Evolutionary conservation across 257 asterid species (phyloP).

Genomic region (Orobanche coerulescens): DNA sequence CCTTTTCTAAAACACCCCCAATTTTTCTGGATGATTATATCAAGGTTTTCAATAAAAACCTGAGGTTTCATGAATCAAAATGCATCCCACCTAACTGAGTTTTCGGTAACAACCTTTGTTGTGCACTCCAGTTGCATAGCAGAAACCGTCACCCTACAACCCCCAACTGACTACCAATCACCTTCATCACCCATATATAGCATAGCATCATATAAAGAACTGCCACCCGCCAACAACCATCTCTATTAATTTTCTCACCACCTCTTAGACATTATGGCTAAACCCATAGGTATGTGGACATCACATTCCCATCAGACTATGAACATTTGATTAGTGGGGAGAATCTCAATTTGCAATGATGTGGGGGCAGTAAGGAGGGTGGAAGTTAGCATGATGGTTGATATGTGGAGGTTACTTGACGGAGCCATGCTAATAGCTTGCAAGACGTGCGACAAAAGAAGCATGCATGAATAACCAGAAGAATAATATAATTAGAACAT

Average conservation of each 20-base stretch:
- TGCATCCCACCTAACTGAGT: no score
- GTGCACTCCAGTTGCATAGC: no score
- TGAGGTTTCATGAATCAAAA: no score
- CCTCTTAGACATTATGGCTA: neutral
- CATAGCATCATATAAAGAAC: neutral
- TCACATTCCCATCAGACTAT: neutral
- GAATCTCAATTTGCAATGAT: neutral
- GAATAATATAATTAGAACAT: neutral
- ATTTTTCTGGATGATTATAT: no score
- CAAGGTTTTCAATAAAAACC: no score
- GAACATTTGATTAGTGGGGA: conserved; percentile 5
- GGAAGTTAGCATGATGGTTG: neutral
- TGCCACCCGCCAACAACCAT: neutral
- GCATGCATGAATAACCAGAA: conserved; percentile 1
- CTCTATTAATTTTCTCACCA: neutral
- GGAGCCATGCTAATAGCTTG: conserved; percentile 3
- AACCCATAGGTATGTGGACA: neutral
- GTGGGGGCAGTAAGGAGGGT: neutral
- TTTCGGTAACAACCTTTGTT: no score
- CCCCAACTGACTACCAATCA: neutral
- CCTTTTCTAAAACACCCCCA: no score
- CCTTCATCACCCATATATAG: neutral
- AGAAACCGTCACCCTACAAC: neutral
- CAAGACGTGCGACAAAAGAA: conserved; percentile 1
- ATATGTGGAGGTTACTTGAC: neutral